Conservation (phyloP, 2,329 filamentous ascomycete genomes). For the Thielaviopsis euricoi region DNA sequence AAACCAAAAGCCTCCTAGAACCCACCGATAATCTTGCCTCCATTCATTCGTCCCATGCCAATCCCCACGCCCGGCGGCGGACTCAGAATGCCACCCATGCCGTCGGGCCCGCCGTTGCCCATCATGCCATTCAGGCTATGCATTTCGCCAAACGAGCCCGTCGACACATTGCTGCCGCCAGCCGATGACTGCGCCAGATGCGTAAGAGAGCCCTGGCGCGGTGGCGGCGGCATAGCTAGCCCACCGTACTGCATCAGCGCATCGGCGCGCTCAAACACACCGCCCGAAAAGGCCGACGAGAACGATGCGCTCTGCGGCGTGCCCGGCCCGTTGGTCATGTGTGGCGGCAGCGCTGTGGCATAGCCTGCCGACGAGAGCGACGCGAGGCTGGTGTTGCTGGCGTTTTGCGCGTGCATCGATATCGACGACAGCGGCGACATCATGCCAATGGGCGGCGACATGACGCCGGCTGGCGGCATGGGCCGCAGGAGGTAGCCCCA, state of each 20-base stretch:
- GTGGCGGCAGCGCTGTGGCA: not conserved
- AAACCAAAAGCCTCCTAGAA: not conserved
- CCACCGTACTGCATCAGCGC: slow-evolving; percentile 37
- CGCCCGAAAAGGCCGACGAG: slow-evolving; percentile 35
- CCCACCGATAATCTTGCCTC: slow-evolving; percentile 17
- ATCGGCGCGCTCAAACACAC: slow-evolving; percentile 45
- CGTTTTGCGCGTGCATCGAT: slow-evolving; percentile 7
- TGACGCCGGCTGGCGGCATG: slow-evolving; percentile 12
- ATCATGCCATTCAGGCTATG: slow-evolving; percentile 6
- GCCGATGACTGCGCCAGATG: slow-evolving; percentile 11
- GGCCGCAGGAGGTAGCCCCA: slow-evolving; percentile 32
- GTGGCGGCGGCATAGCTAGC: slow-evolving; percentile 37
- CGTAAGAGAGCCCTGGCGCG: slow-evolving; percentile 24
- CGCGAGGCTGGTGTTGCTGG: slow-evolving; percentile 1
- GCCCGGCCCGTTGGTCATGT: slow-evolving; percentile 57
- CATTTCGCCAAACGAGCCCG: slow-evolving; percentile 9
- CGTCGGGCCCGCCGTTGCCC: not conserved
- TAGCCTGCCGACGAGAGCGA: not conserved
- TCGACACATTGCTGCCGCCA: slow-evolving; percentile 8
- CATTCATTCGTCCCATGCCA: slow-evolving; percentile 21
- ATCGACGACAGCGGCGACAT: not conserved
- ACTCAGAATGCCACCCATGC: slow-evolving; percentile 8
- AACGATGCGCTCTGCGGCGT: slow-evolving; percentile 45
- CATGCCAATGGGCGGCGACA: slow-evolving; percentile 5
- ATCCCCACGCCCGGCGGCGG: slow-evolving; percentile 1